Evolutionary conservation across 225 moss, liverwort and hornwort genomes (phyloP), one percentile per base, ranked within the genome.

Genomic region (Takakia lepidozioides): DNA sequence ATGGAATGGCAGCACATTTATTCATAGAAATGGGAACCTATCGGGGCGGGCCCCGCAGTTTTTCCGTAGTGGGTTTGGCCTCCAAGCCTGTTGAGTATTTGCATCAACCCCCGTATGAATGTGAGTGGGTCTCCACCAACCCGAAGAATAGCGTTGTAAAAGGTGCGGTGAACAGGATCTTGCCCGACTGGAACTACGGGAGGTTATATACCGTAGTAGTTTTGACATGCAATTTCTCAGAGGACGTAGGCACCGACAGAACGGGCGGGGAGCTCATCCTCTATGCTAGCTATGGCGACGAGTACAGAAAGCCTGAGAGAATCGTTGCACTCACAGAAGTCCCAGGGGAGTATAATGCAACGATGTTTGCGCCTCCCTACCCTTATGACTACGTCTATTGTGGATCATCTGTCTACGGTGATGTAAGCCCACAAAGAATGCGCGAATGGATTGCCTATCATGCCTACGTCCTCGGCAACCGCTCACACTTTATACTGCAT

Each of bases 361-460:
- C 54, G 5, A 49, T 34, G 28, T 64, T 76, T 48, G 5, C 34
- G 23, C 72, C 66, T 1, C 73, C 60, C 10, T 76, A 48, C 40
- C 66, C 69, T 10, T 73, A 77, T 34, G 76, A 77, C 3, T 73
- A 72, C 30, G 69, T 82, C 27, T 77, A 76, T 58, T 82, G 82
- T 42, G 82, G 82, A 3, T 77, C 82, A 7, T 70, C 82, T 2
- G 19, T 77, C 11, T 82, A 63, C 24, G 82, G 82, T 14, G 68
- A 73, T 35, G 63, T 73, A 17, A 77, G 72, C 46, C 82, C 82
- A 25, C 77, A 77, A 53, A 46, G 82, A 29, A 55, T 82, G 60
- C 66, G 82, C 18, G 77, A 82, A 45, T 82, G 82, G 82, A 32
- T 82, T 1, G 82, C 82, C 4, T 82, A 82, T 26, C 82, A 82